A percentile compares a stretch with the other conserved stretches of the same genome.
phyloP scores from a whole-genome alignment of 176 grass and related monocot species.

The Dactylis glomerata region DNA sequence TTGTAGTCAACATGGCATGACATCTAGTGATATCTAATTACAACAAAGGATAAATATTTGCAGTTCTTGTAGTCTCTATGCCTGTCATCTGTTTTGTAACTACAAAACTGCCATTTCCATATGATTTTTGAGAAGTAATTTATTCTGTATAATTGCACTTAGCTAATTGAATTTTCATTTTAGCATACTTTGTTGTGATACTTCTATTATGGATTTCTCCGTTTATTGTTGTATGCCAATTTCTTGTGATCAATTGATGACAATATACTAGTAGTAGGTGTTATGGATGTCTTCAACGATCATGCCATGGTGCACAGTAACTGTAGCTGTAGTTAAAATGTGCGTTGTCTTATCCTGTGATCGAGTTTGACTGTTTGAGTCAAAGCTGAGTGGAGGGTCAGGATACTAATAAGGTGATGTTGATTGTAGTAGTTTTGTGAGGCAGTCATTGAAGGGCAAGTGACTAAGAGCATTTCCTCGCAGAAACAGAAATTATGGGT shows the following conservation, averaged over 20 bases:
- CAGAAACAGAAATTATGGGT: not conserved
- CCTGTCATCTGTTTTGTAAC: not conserved
- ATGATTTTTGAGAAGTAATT: conserved; percentile 17
- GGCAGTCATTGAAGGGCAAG: not conserved
- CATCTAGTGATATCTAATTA: no score
- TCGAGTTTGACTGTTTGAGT: not conserved
- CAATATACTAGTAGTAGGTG: no score
- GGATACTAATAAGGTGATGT: not conserved
- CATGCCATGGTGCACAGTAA: not conserved
- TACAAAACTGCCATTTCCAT: not conserved
- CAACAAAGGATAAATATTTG: no score
- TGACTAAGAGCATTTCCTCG: not conserved
- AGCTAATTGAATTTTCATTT: not conserved
- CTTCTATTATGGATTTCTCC: not conserved
- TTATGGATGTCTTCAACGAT: not conserved
- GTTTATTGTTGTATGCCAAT: no score
- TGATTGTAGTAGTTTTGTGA: not conserved
- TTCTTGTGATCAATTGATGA: no score
- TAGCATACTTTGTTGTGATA: not conserved
- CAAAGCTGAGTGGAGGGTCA: not conserved
- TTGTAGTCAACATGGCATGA: no score
- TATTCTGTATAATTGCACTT: not conserved
- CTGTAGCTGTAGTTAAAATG: not conserved
- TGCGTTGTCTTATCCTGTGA: not conserved
- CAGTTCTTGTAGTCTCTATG: no score